Conservation (phyloP, 495 filamentous ascomycete genomes). For the Neurospora sublineolata region DNA sequence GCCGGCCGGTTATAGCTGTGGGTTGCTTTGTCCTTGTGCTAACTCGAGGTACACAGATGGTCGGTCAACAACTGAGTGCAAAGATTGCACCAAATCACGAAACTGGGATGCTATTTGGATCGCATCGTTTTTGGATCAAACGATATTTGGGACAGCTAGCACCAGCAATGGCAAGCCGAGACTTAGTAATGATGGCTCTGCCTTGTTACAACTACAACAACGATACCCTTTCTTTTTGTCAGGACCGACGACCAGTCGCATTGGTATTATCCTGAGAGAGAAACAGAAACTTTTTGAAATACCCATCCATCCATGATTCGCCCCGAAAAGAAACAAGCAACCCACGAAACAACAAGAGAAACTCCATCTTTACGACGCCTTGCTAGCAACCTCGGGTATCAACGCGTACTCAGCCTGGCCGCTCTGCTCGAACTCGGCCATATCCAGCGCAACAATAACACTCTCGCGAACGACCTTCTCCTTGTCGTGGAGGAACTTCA, state of each 20-base stretch:
- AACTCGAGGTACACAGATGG: slow-evolving; percentile 35
- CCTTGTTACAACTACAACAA: not conserved
- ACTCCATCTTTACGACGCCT: slow-evolving; percentile 9
- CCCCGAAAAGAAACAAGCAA: not conserved
- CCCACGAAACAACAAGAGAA: not conserved
- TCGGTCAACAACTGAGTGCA: slow-evolving; percentile 20
- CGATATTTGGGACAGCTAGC: not conserved
- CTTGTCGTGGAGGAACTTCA: slow-evolving; percentile 73
- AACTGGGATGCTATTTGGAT: not conserved
- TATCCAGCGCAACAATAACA: slow-evolving; percentile 88
- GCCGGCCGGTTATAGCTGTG: not conserved
- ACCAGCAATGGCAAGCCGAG: not conserved
- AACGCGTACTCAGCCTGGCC: slow-evolving; percentile 84
- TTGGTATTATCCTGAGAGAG: not conserved
- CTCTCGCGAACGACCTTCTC: slow-evolving; percentile 92
- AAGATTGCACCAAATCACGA: not conserved
- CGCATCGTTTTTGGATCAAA: not conserved
- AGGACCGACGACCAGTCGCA: not conserved
- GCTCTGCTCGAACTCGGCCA: slow-evolving; percentile 93
- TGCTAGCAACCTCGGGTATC: slow-evolving; percentile 48
- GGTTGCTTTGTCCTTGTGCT: slow-evolving; percentile 5
- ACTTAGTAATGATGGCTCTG: not conserved
- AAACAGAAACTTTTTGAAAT: not conserved
- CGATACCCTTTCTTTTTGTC: not conserved
- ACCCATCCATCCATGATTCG: not conserved